Conservation (phyloP, 345 rosid genomes). For the Clarkia xantiana region DNA sequence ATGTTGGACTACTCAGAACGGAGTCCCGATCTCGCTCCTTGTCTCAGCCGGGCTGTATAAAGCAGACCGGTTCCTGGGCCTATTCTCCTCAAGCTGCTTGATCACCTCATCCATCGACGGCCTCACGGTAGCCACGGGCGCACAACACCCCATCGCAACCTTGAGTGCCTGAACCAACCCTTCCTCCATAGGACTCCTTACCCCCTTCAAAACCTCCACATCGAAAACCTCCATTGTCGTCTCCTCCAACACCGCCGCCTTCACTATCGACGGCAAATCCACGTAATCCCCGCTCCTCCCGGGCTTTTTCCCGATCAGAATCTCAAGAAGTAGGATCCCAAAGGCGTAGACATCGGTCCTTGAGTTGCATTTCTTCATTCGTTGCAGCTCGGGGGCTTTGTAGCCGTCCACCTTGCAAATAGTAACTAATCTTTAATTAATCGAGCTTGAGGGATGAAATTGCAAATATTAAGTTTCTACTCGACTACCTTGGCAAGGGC, state of each 20-base stretch:
- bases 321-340: constrained; percentile 82
- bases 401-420: constrained; percentile 71
- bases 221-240: constrained; percentile 92
- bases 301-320: constrained; percentile 82
- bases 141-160: constrained; percentile 98
- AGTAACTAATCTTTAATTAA: too few species aligned
- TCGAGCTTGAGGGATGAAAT: too few species aligned
- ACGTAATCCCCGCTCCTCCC: constrained; percentile 49
- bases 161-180: constrained; percentile 92
- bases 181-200: constrained; percentile 93
- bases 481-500: constrained; percentile 79
- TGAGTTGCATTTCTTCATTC: constrained; percentile 86
- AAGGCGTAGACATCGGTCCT: constrained; percentile 91
- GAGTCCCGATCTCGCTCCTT: constrained; percentile 75
- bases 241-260: constrained; percentile 92
- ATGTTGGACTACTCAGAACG: constrained; percentile 26
- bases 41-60: constrained; percentile 85
- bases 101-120: constrained; percentile 96
- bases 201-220: constrained; percentile 66
- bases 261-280: constrained; percentile 80
- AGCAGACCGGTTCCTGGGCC: constrained; percentile 94
- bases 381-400: constrained; percentile 94
- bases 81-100: constrained; percentile 85
- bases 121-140: constrained; percentile 81
- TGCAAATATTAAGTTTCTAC: too few species aligned